Conservation (phyloP, 2,329 filamentous ascomycete species). For the Pyrenochaeta sp. region DNA sequence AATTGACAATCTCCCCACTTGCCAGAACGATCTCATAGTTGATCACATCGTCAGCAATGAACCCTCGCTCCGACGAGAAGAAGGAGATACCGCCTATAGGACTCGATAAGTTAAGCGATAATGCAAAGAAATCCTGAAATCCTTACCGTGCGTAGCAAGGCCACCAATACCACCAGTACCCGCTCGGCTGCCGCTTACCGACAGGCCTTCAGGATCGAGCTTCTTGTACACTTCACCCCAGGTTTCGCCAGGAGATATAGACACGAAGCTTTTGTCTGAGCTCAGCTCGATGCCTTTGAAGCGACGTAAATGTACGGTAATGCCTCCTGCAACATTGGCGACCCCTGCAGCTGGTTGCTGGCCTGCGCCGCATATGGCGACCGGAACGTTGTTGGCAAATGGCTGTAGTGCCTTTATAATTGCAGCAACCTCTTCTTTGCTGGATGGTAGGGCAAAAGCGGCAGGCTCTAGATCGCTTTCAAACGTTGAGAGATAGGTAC, state of each 20-base stretch:
- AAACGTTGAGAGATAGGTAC: not conserved
- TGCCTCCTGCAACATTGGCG: slow-evolving; percentile 1
- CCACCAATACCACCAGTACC: slow-evolving; percentile 1
- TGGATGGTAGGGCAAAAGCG: not conserved
- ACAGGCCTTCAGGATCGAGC: slow-evolving; percentile 1
- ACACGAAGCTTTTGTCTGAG: not conserved
- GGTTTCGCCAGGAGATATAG: slow-evolving; percentile 1
- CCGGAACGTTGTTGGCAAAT: not conserved
- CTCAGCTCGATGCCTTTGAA: slow-evolving; percentile 1
- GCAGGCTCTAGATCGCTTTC: not conserved
- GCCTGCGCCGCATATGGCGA: not conserved
- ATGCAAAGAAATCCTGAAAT: not conserved
- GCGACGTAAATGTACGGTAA: not conserved
- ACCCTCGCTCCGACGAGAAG: not conserved
- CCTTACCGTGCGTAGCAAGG: not conserved
- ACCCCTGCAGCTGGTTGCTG: not conserved
- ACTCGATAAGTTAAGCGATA: not conserved
- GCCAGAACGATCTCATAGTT: not conserved
- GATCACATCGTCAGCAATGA: not conserved
- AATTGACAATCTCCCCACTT: not conserved
- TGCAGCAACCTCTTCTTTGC: not conserved
- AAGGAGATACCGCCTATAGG: not conserved
- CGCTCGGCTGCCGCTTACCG: not conserved
- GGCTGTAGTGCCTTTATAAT: not conserved
- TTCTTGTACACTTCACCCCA: not conserved